These are phyloP conservation scores for Lablab purpureus DNA, from an alignment of 306 rosid species.

Conservation along the genomic window DNA sequence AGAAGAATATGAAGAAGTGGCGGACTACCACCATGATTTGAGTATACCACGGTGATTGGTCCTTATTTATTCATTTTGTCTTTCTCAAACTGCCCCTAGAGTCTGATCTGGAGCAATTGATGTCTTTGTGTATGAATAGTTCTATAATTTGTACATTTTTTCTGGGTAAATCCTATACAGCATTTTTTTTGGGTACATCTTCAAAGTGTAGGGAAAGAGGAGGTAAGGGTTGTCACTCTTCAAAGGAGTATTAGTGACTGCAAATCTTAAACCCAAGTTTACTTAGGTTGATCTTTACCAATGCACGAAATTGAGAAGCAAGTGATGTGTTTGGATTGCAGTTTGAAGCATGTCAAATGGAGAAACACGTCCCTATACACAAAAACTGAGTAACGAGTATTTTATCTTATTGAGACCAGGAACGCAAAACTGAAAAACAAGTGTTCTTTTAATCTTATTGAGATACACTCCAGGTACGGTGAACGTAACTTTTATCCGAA, in stretches of 20 bases:
- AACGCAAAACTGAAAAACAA: no score
- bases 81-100: slow-evolving; percentile 12
- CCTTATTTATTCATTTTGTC: slow-evolving; percentile 8
- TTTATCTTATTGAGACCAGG: no score
- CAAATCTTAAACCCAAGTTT: slow-evolving; percentile 20
- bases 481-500: no score
- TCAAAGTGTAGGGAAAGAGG: slow-evolving; percentile 3
- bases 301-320: no score
- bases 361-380: no score
- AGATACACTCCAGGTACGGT: no score
- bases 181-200: slow-evolving; percentile 19
- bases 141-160: slow-evolving; percentile 42
- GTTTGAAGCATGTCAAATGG: no score
- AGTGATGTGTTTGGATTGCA: no score
- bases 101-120: slow-evolving; percentile 31
- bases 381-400: no score
- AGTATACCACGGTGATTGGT: slow-evolving; percentile 37
- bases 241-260: slow-evolving; percentile 1
- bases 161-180: slow-evolving; percentile 26
- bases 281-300: not conserved
- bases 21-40: slow-evolving; percentile 41
- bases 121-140: slow-evolving; percentile 32
- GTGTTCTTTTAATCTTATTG: no score
- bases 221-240: slow-evolving; percentile 14
- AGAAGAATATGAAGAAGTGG: slow-evolving; percentile 59